Conservation (phyloP, 2,329 filamentous ascomycete genomes). For the Chaetomiaceae sp. region DNA sequence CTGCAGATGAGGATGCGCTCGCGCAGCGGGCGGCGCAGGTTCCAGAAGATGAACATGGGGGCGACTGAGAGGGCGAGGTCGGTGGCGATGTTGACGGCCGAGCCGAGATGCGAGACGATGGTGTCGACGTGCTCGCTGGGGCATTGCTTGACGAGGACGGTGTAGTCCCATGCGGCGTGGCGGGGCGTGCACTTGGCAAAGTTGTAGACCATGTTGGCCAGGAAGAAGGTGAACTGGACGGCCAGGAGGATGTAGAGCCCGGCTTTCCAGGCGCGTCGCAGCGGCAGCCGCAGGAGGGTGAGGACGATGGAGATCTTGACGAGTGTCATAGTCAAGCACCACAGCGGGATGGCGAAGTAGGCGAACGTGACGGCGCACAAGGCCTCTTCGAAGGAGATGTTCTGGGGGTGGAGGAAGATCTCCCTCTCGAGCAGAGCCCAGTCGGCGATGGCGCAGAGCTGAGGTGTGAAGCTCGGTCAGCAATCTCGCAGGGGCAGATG, state of each 20-base stretch:
- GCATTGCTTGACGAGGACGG: background rate
- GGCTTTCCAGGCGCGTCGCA: background rate
- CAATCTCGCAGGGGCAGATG: background rate
- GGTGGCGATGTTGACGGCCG: slow-evolving; percentile 18
- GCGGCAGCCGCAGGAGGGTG: slow-evolving; percentile 17
- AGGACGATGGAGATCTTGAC: slow-evolving; percentile 20
- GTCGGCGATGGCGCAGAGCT: slow-evolving; percentile 16
- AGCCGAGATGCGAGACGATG: slow-evolving; percentile 13
- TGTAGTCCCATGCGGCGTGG: slow-evolving; percentile 16
- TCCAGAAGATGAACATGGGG: slow-evolving; percentile 20
- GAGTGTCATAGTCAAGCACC: slow-evolving; percentile 19
- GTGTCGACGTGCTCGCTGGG: slow-evolving; percentile 2
- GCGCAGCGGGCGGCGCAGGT: slow-evolving; percentile 17
- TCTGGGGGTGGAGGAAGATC: slow-evolving; percentile 3
- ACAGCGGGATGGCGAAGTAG: slow-evolving; percentile 19
- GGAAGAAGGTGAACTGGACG: slow-evolving; percentile 10
- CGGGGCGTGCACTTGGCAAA: slow-evolving; percentile 18
- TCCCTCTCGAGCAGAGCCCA: slow-evolving; percentile 14
- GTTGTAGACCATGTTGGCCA: slow-evolving; percentile 14
- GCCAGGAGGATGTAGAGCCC: slow-evolving; percentile 12
- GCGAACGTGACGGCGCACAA: slow-evolving; percentile 5
- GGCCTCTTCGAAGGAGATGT: background rate
- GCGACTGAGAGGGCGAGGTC: slow-evolving; percentile 19
- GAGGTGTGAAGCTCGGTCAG: background rate
- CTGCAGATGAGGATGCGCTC: slow-evolving; percentile 22